Percentiles rank a stretch among this genome's conserved stretches.
Evolutionary conservation across 2,329 filamentous ascomycete species (phyloP).

Genomic region (Coniochaeta ligniaria): DNA sequence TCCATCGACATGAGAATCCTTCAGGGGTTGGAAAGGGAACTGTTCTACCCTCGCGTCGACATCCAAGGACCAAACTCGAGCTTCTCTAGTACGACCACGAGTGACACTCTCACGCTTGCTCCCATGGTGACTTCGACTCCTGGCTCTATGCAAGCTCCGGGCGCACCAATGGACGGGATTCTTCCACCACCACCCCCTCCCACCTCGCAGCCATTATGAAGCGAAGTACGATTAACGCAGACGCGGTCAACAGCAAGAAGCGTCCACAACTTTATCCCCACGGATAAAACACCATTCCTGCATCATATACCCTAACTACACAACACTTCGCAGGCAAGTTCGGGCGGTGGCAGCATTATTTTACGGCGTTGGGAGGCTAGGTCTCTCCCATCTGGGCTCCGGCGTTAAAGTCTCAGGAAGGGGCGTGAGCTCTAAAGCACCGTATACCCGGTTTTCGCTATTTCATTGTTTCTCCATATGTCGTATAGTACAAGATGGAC

Average conservation of each 20-base stretch:
- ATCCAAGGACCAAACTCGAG: conserved; percentile 9
- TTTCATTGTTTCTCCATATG: not conserved
- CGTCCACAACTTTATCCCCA: not conserved
- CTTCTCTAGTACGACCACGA: conserved; percentile 11
- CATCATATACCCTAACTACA: not conserved
- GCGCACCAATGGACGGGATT: conserved; percentile 2
- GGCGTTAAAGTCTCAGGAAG: not conserved
- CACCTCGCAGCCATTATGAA: not conserved
- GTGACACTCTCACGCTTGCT: conserved; percentile 3
- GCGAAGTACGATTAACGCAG: not conserved
- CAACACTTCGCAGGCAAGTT: not conserved
- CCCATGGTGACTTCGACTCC: not conserved
- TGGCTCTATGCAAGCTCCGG: conserved; percentile 6
- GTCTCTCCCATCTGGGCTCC: not conserved
- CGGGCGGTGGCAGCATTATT: not conserved
- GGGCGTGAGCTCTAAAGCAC: not conserved
- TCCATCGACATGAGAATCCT: conserved; percentile 69
- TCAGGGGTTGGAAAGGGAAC: conserved; percentile 40
- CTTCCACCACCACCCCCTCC: not conserved
- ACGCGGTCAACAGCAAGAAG: not conserved
- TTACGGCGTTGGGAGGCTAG: not conserved
- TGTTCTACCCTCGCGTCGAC: conserved; percentile 15
- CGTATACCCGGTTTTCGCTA: not conserved
- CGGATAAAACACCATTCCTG: not conserved
- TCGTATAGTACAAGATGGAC: not conserved